Base-by-base conservation (phyloP, 2,329 filamentous ascomycete species). In the Colletotrichum sp. region DNA sequence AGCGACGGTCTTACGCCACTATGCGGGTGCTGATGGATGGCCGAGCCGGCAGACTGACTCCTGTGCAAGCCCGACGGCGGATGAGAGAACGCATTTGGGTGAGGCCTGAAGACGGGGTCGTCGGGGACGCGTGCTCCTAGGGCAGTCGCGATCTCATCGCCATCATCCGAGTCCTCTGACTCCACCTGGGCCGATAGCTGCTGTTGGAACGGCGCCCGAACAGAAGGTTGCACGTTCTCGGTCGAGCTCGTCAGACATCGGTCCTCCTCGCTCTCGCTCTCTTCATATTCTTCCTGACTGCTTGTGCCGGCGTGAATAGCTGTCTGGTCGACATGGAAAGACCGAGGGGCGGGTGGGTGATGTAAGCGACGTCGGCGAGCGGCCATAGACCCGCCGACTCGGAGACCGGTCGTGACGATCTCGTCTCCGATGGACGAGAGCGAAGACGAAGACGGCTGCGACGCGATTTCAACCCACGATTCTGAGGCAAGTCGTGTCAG, bases 391-490 rank as follows among this genome's bases (percentile, higher is more conserved):
- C 90, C 90, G 78, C 94, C 93, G 68, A 98, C 93, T 69, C 93
- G 92, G 57, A 98, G 90, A 30, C 96, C 96, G 7, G 95, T 97
- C 3, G 95, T 98, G 78, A 98, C 94, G 79, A 98, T 96, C 81
- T 98, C 96, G 79, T 98, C 96, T 77, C 91, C 91, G 82, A 94
- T 92, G 70, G 92, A 98, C 24, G 96, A 98, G 15, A 98, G 88
- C 16, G 96, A 98, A 4, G 96, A 98, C 3, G 96, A 98, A 0
- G 96, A 98, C 9, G 96, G 96, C 80, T 97, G 95, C 6, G 96
- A 98, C 63, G 94, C 92, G 76, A 99, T 93, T 84, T 99, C 96
- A 80, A 99, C 92, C 97, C 97, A 99, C 10, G 97, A 98, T 87
- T 99, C 97, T 96, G 88, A 79, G 73, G 64, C 30, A 13, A 4